phyloP scores from a whole-genome alignment of 2,329 filamentous ascomycete species.

The Trichoderma breve region DNA sequence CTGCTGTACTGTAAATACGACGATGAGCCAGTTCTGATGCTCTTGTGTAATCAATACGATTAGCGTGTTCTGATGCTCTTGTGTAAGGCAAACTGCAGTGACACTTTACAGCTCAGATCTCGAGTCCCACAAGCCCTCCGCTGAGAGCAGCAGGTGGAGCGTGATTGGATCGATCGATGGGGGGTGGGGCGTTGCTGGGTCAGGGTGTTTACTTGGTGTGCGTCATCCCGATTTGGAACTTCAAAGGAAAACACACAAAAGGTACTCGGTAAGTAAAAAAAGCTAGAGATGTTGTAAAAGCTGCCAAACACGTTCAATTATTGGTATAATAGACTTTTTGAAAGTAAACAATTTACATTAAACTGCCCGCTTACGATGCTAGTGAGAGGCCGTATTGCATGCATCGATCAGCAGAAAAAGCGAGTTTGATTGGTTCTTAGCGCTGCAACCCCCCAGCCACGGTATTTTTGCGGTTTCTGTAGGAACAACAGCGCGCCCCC shows the following conservation, averaged over 20 bases:
- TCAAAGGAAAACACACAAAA: slow-evolving; percentile 32
- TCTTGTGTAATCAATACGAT: not conserved
- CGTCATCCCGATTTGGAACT: slow-evolving; percentile 20
- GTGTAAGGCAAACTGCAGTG: not conserved
- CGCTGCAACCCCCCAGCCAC: slow-evolving; percentile 25
- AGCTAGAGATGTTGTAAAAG: not conserved
- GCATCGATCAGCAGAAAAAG: not conserved
- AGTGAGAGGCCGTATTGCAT: not conserved
- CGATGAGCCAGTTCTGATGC: not conserved
- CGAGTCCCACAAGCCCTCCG: not conserved
- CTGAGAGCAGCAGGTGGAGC: not conserved
- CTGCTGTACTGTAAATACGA: not conserved
- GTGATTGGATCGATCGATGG: slow-evolving; percentile 2
- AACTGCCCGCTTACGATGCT: not conserved
- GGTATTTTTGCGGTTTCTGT: slow-evolving; percentile 27
- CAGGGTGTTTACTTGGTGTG: slow-evolving; percentile 28
- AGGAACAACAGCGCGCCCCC: slow-evolving; percentile 24
- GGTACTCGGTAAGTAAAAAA: not conserved
- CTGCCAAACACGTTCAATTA: rapidly evolving
- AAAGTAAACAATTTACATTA: not conserved
- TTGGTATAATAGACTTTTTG: not conserved
- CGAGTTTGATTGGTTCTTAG: not conserved
- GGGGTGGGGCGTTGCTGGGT: slow-evolving; percentile 24
- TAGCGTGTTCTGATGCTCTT: not conserved
- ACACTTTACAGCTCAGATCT: not conserved